Percentiles rank a stretch among this genome's conserved stretches.
These are phyloP conservation scores for Penicillium manginii DNA, from an alignment of 495 filamentous ascomycete genomes.

Conservation along the genomic window DNA sequence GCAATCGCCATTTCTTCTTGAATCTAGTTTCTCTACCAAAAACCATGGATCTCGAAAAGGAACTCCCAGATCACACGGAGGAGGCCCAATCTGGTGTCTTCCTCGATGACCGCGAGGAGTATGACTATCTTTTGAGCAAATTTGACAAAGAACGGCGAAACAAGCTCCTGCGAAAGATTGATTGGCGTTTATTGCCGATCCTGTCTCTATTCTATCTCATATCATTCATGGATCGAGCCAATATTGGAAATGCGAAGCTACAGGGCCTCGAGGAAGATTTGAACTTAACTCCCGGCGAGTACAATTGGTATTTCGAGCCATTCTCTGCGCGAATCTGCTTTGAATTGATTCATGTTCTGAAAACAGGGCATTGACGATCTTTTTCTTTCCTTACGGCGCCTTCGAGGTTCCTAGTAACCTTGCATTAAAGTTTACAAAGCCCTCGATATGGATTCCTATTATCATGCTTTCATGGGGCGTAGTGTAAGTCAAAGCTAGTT, in stretches of 20 bases:
- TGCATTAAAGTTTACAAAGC: conserved; percentile 1
- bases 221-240: background rate
- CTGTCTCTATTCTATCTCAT: conserved; percentile 1
- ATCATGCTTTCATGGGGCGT: conserved; percentile 1
- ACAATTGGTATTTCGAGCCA: background rate
- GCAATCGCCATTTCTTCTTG: no score
- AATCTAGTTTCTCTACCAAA: no score
- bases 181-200: background rate
- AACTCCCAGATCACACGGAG: background rate
- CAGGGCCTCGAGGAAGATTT: conserved; percentile 2
- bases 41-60: background rate
- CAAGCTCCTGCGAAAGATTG: conserved; percentile 1
- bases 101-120: background rate
- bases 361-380: background rate
- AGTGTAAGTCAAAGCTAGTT: background rate
- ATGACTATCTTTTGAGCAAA: background rate
- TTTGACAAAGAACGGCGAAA: background rate
- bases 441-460: background rate
- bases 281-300: background rate
- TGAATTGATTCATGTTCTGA: background rate
- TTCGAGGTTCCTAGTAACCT: conserved; percentile 1
- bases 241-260: conserved; percentile 1
- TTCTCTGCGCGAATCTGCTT: background rate
- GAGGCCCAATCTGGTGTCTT: background rate
- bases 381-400: conserved; percentile 1